A percentile compares a stretch with the other conserved stretches of the same genome.
phyloP scores from a whole-genome alignment of 768 basidiomycete species.

The Astraeus odoratus region DNA sequence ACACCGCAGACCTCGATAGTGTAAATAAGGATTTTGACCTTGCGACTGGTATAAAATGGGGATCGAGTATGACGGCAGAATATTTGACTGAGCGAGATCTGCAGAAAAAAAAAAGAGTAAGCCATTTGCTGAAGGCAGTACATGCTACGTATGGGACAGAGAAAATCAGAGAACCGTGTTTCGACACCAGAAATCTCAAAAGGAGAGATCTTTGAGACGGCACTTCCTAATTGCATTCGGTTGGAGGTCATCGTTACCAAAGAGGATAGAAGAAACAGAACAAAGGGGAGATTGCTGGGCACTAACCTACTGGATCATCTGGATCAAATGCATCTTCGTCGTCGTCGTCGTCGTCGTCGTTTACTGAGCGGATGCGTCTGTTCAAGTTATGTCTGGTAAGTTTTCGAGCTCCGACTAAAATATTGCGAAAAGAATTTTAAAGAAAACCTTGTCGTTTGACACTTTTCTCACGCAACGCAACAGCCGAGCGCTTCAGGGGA shows the following conservation, averaged over 20 bases:
- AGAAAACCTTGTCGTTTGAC: conserved; percentile 21
- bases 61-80: too few relatives aligned
- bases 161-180: conserved; percentile 27
- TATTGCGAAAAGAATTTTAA: conserved; percentile 17
- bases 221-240: conserved; percentile 33
- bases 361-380: background rate
- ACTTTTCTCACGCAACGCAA: conserved; percentile 26
- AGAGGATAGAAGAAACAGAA: background rate
- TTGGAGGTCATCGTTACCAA: conserved; percentile 21
- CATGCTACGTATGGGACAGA: conserved; percentile 3
- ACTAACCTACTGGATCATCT: conserved; percentile 13
- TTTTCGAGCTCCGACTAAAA: conserved; percentile 26
- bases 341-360: background rate
- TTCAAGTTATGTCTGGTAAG: conserved; percentile 3
- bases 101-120: too few relatives aligned
- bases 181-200: conserved; percentile 26
- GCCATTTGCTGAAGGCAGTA: too few relatives aligned
- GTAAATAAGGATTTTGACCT: too few relatives aligned
- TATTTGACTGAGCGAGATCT: too few relatives aligned
- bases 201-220: conserved; percentile 25
- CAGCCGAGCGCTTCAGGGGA: conserved; percentile 31
- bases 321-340: too few relatives aligned
- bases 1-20: too few relatives aligned
- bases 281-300: background rate
- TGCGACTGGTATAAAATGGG: too few relatives aligned